These are phyloP conservation scores for Periconia digitata DNA, from an alignment of 2,329 filamentous ascomycete genomes.

Conservation along the genomic window DNA sequence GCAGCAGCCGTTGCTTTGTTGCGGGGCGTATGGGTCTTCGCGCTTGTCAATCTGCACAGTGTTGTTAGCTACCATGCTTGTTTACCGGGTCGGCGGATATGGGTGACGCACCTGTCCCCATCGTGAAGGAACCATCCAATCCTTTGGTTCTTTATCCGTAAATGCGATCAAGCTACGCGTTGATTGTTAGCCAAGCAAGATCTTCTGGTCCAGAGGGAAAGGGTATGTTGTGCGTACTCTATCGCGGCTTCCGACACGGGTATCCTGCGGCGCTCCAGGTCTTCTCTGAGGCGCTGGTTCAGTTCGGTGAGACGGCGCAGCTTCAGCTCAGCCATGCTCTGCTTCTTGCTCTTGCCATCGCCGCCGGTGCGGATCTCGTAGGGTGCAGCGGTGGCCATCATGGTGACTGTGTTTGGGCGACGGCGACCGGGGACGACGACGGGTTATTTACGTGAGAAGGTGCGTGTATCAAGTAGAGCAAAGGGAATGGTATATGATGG, in stretches of 20 bases:
- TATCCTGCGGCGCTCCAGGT: slow-evolving; percentile 91
- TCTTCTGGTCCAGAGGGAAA: too few relatives aligned
- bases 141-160: slow-evolving; percentile 89
- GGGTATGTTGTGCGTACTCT: slow-evolving; percentile 50
- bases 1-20: slow-evolving; percentile 91
- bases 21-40: slow-evolving; percentile 97
- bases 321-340: slow-evolving; percentile 99
- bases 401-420: slow-evolving; percentile 34
- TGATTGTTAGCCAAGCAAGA: slow-evolving; percentile 21
- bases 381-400: slow-evolving; percentile 59
- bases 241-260: slow-evolving; percentile 88
- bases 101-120: slow-evolving; percentile 73
- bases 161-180: slow-evolving; percentile 85
- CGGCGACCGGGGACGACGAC: slow-evolving; percentile 9
- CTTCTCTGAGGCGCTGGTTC: slow-evolving; percentile 93
- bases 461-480: slow-evolving; percentile 8
- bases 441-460: too few relatives aligned
- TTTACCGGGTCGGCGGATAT: background rate
- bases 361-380: slow-evolving; percentile 68
- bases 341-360: slow-evolving; percentile 86
- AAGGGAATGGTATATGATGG: slow-evolving; percentile 10
- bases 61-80: slow-evolving; percentile 20
- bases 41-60: slow-evolving; percentile 74
- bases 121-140: slow-evolving; percentile 98
- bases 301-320: slow-evolving; percentile 93